Percentiles rank a stretch among this genome's conserved stretches.
Evolutionary conservation across 1,284 basidiomycete species (phyloP).

Genomic region (Trichosporon asahii): DNA sequence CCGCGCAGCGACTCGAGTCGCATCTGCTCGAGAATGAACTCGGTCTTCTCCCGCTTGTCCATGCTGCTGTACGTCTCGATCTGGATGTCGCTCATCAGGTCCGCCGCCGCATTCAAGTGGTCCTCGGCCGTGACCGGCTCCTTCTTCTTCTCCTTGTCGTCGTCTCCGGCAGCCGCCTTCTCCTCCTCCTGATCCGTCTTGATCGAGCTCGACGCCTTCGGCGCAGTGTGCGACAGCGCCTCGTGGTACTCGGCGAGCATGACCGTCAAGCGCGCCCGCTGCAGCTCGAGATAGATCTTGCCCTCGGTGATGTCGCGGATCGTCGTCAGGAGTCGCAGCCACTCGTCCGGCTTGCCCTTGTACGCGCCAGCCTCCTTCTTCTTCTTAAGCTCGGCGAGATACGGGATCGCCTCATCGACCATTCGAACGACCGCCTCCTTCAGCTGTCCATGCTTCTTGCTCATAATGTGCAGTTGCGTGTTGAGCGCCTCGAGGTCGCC

Average conservation of each 20-base stretch:
- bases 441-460: constrained; percentile 97
- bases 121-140: constrained; percentile 54
- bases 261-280: constrained; percentile 87
- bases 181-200: constrained; percentile 12
- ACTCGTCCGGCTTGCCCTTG: constrained; percentile 65
- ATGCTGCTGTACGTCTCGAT: constrained; percentile 99
- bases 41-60: constrained; percentile 96
- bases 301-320: constrained; percentile 91
- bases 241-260: constrained; percentile 81
- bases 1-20: constrained; percentile 71
- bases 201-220: constrained; percentile 20
- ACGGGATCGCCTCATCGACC: constrained; percentile 78
- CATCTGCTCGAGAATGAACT: constrained; percentile 99
- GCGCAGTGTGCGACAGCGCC: constrained; percentile 54
- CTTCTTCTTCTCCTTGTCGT: constrained; percentile 47
- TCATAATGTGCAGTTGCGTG: constrained; percentile 66
- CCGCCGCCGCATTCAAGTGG: constrained; percentile 75
- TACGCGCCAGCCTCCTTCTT: constrained; percentile 47
- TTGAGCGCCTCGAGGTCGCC: constrained; percentile 67
- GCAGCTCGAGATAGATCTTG: constrained; percentile 98
- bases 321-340: constrained; percentile 84
- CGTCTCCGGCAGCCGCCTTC: not conserved
- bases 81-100: constrained; percentile 88
- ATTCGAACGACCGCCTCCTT: constrained; percentile 86
- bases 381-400: constrained; percentile 65